Evolutionary conservation across 257 asterid genomes (phyloP).

Genomic region (Penstemon davidsonii): DNA sequence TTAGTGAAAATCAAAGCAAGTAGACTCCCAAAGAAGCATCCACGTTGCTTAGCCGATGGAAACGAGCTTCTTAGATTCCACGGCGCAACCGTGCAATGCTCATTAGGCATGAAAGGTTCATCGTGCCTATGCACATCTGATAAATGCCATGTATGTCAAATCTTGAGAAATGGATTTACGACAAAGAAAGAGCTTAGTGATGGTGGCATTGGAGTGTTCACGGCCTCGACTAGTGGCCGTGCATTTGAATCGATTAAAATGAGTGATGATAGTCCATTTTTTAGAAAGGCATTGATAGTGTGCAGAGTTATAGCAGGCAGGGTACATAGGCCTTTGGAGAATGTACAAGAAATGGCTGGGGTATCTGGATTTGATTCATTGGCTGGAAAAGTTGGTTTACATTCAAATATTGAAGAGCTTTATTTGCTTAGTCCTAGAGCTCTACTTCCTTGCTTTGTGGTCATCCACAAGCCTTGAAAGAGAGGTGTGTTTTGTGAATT

Average conservation of each 20-base stretch:
- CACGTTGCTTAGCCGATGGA: constrained; percentile 95
- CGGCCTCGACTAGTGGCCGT: constrained; percentile 79
- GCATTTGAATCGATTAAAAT: constrained; percentile 65
- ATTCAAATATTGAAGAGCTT: constrained; percentile 80
- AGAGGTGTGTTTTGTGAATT: background rate
- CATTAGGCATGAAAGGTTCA: constrained; percentile 57
- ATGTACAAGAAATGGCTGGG: constrained; percentile 60
- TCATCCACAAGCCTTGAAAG: constrained; percentile 52
- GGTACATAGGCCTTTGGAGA: constrained; percentile 83
- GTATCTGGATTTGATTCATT: constrained; percentile 87
- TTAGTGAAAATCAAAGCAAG: constrained; percentile 75
- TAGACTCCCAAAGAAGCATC: constrained; percentile 73
- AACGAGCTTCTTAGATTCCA: constrained; percentile 83
- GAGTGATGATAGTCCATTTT: constrained; percentile 11
- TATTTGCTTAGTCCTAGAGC: constrained; percentile 80
- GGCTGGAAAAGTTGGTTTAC: constrained; percentile 78
- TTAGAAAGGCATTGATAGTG: constrained; percentile 66
- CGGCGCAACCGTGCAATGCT: constrained; percentile 66
- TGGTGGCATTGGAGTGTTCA: constrained; percentile 76
- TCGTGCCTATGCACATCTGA: constrained; percentile 60
- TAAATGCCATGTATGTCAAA: constrained; percentile 62
- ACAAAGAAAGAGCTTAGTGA: constrained; percentile 41
- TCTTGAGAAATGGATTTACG: constrained; percentile 68
- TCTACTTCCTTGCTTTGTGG: constrained; percentile 92
- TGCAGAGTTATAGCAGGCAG: constrained; percentile 97